A percentile compares a stretch with the other conserved stretches of the same genome.
phyloP scores from a whole-genome alignment of 768 basidiomycete species.

The Mycena vulgaris region DNA sequence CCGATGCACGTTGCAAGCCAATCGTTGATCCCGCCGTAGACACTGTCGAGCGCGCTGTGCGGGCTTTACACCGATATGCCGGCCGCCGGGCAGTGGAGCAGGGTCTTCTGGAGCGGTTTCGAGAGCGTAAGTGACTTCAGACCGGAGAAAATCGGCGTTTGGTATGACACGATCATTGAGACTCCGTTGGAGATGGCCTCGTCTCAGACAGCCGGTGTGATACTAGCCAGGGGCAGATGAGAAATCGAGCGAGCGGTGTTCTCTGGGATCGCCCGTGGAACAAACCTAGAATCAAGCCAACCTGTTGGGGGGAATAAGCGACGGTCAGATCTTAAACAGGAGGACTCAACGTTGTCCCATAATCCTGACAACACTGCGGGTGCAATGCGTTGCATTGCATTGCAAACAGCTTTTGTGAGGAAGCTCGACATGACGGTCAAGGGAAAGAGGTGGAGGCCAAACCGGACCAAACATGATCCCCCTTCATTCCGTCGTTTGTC shows the following conservation, averaged over 20 bases:
- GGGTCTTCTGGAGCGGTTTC: constrained; percentile 83
- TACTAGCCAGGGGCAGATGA: constrained; percentile 61
- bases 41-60: constrained; percentile 91
- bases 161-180: constrained; percentile 85
- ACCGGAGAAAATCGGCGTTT: constrained; percentile 87
- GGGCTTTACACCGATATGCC: constrained; percentile 92
- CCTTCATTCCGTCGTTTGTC: too few relatives aligned
- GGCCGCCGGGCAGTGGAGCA: constrained; percentile 84
- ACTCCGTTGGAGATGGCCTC: constrained; percentile 77
- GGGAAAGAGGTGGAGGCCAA: too few relatives aligned
- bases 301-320: constrained; percentile 55
- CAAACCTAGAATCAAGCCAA: constrained; percentile 81
- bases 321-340: not conserved
- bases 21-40: constrained; percentile 90
- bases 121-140: constrained; percentile 83
- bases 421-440: not conserved
- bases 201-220: constrained; percentile 78
- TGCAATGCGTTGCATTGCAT: constrained; percentile 87
- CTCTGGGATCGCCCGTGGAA: constrained; percentile 17
- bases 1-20: constrained; percentile 80
- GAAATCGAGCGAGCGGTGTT: constrained; percentile 25
- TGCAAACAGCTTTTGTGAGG: constrained; percentile 68
- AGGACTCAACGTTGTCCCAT: constrained; percentile 88
- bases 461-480: too few relatives aligned
- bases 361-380: constrained; percentile 88